Evolutionary conservation across 2,329 filamentous ascomycete genomes (phyloP).

Genomic region (Emergomyces orientalis): DNA sequence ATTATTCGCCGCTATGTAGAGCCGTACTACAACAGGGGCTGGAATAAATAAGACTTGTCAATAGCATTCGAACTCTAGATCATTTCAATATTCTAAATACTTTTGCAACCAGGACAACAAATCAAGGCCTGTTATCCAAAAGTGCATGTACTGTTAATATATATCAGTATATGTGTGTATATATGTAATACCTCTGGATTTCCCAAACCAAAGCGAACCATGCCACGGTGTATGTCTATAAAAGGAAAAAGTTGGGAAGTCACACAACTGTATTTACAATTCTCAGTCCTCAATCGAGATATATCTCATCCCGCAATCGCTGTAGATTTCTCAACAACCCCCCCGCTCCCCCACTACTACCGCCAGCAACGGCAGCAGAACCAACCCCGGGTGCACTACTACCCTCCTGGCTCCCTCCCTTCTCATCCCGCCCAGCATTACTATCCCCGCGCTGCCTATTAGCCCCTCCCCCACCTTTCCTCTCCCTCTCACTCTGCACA

Average conservation of each 20-base stretch:
- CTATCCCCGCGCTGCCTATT: conserved; percentile 33
- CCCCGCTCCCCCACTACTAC: conserved; percentile 26
- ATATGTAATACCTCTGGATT: no score
- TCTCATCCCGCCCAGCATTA: background rate
- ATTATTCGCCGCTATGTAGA: no score
- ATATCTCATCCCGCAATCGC: conserved; percentile 46
- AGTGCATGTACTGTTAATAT: no score
- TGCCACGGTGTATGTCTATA: background rate
- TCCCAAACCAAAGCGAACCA: background rate
- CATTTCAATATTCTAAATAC: no score
- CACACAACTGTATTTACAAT: background rate
- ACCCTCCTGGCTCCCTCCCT: background rate
- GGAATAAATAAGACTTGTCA: no score
- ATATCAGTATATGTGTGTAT: no score
- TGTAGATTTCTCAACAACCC: conserved; percentile 46
- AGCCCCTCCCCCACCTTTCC: conserved; percentile 35
- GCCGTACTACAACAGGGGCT: no score
- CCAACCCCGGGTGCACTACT: background rate
- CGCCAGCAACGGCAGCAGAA: no score
- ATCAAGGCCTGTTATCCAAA: no score
- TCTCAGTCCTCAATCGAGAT: conserved; percentile 35
- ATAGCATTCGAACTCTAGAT: no score
- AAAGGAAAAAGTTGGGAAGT: background rate
- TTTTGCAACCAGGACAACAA: no score
- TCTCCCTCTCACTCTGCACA: conserved; percentile 38